Evolutionary conservation across 225 moss, liverwort and hornwort species (phyloP).

Genomic region (Antitrichia curtipendula): DNA sequence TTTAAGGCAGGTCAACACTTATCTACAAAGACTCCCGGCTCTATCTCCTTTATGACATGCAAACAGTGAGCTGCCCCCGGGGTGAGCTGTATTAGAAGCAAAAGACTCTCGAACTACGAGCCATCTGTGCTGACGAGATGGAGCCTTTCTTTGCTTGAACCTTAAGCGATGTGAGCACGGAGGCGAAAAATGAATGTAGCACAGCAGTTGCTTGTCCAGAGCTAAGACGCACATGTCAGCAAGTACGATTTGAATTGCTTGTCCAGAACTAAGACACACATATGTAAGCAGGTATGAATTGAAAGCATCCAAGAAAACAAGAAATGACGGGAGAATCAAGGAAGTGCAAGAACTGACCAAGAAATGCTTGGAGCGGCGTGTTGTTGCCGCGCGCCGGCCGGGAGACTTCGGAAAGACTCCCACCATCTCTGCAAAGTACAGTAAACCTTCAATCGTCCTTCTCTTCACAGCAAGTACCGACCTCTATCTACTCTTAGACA

Average conservation of each 20-base stretch:
- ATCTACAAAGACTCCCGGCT: not conserved
- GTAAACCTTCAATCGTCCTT: not conserved
- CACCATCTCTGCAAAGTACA: constrained; percentile 12
- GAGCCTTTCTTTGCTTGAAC: not conserved
- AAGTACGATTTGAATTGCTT: not conserved
- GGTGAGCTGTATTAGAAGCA: not conserved
- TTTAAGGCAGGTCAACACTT: not conserved
- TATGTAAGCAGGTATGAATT: not conserved
- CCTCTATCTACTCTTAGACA: not conserved
- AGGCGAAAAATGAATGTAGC: not conserved
- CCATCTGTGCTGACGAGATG: not conserved
- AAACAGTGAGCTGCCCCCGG: not conserved
- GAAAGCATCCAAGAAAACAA: not conserved
- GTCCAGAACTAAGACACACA: not conserved
- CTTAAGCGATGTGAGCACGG: not conserved
- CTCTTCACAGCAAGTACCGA: not conserved
- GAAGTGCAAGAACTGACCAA: constrained; percentile 4
- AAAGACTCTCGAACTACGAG: not conserved
- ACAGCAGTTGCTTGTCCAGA: not conserved
- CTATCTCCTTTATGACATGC: not conserved
- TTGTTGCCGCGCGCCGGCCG: not conserved
- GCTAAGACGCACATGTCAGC: not conserved
- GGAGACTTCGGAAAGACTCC: constrained; percentile 19
- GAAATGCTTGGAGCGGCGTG: constrained; percentile 29
- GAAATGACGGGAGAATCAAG: not conserved